Conservation (phyloP, 441 rosid species). For the Pelargonium australe region DNA sequence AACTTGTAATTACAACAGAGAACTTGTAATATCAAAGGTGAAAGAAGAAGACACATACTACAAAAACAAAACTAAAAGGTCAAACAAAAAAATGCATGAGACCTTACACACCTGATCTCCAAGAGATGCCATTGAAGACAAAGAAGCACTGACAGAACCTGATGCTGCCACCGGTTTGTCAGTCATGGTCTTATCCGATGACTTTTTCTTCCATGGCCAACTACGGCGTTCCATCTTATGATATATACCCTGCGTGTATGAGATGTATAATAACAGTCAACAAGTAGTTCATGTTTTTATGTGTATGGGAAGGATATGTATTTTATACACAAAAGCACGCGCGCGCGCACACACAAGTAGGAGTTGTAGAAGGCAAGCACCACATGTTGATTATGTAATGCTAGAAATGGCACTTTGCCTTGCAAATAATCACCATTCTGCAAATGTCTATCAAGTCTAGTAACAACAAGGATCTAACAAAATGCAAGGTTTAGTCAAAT, state of each 20-base stretch:
- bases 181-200: neutral
- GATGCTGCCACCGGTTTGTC: neutral
- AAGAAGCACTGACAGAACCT: neutral
- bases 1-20: no score
- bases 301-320: neutral
- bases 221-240: neutral
- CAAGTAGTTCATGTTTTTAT: neutral
- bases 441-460: no score
- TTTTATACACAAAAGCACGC: neutral
- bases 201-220: conserved; percentile 6
- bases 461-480: no score
- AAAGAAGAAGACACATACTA: no score
- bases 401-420: no score
- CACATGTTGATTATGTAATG: no score
- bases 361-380: no score
- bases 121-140: conserved; percentile 2
- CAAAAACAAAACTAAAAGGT: no score
- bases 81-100: neutral
- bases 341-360: no score
- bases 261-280: neutral
- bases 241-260: neutral
- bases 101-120: conserved; percentile 6
- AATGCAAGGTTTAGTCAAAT: no score
- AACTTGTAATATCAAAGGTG: no score
- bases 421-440: no score